A percentile compares a stretch with the other conserved stretches of the same genome.
Evolutionary conservation across 176 grass and related monocot species (phyloP).

Genomic region (Oryza glumipatula): DNA sequence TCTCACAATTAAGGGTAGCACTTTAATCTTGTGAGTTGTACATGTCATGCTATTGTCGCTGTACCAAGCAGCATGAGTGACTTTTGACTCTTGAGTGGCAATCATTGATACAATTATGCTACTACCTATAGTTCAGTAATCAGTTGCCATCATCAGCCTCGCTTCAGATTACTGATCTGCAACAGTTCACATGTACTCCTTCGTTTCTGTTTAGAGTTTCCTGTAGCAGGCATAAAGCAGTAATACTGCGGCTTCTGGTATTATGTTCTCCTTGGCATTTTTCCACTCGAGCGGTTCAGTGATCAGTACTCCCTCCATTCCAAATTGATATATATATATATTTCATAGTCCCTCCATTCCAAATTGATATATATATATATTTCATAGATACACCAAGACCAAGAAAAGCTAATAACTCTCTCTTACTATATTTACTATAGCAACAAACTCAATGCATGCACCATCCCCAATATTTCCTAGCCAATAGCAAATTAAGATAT

Average conservation of each 20-base stretch:
- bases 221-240: slow-evolving; percentile 29
- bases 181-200: slow-evolving; percentile 10
- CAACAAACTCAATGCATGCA: too few relatives aligned
- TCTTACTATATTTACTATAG: too few relatives aligned
- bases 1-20: background rate
- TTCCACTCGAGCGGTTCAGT: slow-evolving; percentile 13
- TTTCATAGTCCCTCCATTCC: too few relatives aligned
- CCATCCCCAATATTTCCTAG: too few relatives aligned
- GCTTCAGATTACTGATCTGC: slow-evolving; percentile 16
- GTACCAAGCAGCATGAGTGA: slow-evolving; percentile 36
- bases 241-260: slow-evolving; percentile 10
- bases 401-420: too few relatives aligned
- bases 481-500: too few relatives aligned
- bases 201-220: slow-evolving; percentile 30
- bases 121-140: background rate
- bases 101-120: slow-evolving; percentile 40
- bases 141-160: background rate
- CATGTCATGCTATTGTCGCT: slow-evolving; percentile 37
- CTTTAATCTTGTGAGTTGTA: slow-evolving; percentile 35
- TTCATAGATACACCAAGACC: too few relatives aligned
- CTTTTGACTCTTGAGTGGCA: slow-evolving; percentile 27
- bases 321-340: too few relatives aligned
- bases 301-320: background rate
- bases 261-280: slow-evolving; percentile 4
- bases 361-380: too few relatives aligned